Base-by-base conservation (phyloP, 2,329 filamentous ascomycete species). In the Cordyceps javanica region DNA sequence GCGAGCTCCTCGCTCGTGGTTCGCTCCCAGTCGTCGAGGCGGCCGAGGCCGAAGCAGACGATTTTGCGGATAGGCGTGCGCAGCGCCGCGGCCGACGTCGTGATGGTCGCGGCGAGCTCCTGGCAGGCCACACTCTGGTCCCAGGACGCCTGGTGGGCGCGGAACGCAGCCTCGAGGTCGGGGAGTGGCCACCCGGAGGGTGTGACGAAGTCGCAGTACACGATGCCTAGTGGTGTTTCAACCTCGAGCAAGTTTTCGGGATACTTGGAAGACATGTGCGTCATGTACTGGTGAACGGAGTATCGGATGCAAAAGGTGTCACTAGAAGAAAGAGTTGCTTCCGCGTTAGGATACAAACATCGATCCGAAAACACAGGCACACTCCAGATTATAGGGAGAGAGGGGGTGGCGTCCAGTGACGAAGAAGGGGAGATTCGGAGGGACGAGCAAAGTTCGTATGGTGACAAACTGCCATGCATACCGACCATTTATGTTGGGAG, bases 41-140 rank as follows among this genome's bases (percentile, higher is more conserved):
- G 44, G 26, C 54, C 54, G 25, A 57, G 45, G 16, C 44, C 54
- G 13, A 57, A 57, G 34, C 54, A 57, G 30, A 57, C 36, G 5
- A 57, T 26, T 19, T 57, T 57, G 7, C n/a, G 16, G 14, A 57
- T 50, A 16, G 42, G 23, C 34, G 26, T 19, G n/a, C 13, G 19
- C 8, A 51, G 16, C 32, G 36, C 32, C 16, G 28, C 28, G 6
- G 23, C 16, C 1, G 21, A 25, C 3, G 19, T 9, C n/a, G 46
- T 23, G 21, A 9, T 10, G 2, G 32, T 14, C 8, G 39, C 26
- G 6, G 6, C 8, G 9, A 54, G 26, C 14, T 23, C 3, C 4
- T 14, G 10, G 23, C 52, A 55, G 8, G n/a, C n/a, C 2, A 30
- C 13, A 23, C 42, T 55, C 1, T 28, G 1, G 4, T 16, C 23